Conservation (phyloP, 148 eudicot genomes). For the Diospyros kaki region DNA sequence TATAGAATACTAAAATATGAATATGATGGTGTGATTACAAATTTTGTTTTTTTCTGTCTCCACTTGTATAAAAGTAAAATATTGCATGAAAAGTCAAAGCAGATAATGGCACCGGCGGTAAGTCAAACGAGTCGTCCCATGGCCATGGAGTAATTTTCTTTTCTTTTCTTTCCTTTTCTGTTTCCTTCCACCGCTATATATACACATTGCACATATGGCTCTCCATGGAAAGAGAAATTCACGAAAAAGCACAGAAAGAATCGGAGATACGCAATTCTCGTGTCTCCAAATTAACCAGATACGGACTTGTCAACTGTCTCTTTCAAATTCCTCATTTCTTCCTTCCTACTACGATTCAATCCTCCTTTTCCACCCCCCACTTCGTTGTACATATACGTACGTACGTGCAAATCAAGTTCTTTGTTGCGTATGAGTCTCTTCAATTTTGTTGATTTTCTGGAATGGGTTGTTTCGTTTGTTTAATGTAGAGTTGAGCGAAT, state of each 20-base stretch:
- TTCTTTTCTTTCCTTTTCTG: not conserved
- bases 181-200: not conserved
- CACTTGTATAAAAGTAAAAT: too few species aligned
- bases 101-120: too few species aligned
- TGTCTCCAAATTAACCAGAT: not conserved
- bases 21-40: too few species aligned
- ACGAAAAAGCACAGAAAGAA: not conserved
- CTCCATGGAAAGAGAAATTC: not conserved
- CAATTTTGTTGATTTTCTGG: not conserved
- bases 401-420: not conserved
- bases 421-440: not conserved
- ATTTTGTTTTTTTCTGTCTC: too few species aligned
- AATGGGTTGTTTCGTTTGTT: not conserved
- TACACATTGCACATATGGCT: not conserved
- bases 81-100: too few species aligned
- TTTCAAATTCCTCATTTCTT: not conserved
- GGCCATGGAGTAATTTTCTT: slow-evolving; percentile 8
- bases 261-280: slow-evolving; percentile 26
- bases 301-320: not conserved
- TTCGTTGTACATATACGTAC: too few species aligned
- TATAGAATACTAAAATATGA: too few species aligned
- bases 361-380: not conserved
- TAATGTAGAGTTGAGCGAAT: not conserved
- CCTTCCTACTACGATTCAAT: slow-evolving; percentile 7
- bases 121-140: slow-evolving; percentile 12